Conservation (phyloP, 1,139 yeast genomes). For the Protomyces arabidopsidicola region DNA sequence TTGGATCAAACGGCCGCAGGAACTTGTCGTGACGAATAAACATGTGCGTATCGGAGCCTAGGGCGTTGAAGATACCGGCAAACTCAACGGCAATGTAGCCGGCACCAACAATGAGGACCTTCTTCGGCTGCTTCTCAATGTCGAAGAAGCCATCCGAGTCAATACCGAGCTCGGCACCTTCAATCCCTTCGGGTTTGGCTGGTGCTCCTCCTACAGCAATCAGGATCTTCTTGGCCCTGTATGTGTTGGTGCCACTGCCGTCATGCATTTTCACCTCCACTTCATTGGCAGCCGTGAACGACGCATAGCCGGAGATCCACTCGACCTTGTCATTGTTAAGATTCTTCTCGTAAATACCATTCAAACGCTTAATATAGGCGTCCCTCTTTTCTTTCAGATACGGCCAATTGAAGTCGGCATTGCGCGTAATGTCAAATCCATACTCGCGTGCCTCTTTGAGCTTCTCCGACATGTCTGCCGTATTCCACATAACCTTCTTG, state of each 20-base stretch:
- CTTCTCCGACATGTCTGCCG: constrained; percentile 78
- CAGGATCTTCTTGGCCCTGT: constrained; percentile 74
- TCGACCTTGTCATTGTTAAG: constrained; percentile 85
- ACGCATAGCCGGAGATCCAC: constrained; percentile 80
- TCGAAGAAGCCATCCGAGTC: constrained; percentile 90
- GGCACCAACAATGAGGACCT: constrained; percentile 93
- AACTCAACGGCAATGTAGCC: constrained; percentile 96
- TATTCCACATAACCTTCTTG: constrained; percentile 97
- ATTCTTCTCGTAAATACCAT: constrained; percentile 89
- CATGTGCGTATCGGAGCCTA: constrained; percentile 83
- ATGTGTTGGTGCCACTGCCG: constrained; percentile 49
- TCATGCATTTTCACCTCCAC: constrained; percentile 67
- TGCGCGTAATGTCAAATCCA: constrained; percentile 57
- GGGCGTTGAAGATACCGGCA: constrained; percentile 85
- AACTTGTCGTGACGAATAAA: constrained; percentile 88
- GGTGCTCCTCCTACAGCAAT: constrained; percentile 95
- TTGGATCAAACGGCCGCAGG: constrained; percentile 76
- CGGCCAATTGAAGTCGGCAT: constrained; percentile 71
- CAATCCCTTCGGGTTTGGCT: constrained; percentile 59
- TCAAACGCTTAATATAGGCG: constrained; percentile 78
- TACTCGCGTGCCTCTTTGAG: constrained; percentile 71
- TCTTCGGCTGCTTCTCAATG: constrained; percentile 74
- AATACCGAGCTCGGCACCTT: constrained; percentile 78
- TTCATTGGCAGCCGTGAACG: constrained; percentile 51
- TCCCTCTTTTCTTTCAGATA: constrained; percentile 79